Evolutionary conservation across 352 stramenopile genomes (phyloP).

Genomic region (Phytopythium delawarense): DNA sequence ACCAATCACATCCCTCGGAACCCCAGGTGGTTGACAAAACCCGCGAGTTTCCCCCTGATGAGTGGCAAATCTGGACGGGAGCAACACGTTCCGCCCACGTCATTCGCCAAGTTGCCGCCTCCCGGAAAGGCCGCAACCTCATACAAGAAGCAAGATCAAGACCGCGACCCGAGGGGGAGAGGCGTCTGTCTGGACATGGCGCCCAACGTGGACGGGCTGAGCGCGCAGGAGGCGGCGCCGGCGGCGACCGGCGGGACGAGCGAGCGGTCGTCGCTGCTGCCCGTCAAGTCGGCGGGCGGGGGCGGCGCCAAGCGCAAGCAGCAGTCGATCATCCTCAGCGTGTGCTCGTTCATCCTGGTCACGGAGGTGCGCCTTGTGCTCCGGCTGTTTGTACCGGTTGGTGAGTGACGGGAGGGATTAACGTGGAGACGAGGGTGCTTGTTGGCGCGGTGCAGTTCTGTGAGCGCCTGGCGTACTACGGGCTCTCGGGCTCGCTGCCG

Average conservation of each 20-base stretch:
- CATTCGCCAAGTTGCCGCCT: slow-evolving; percentile 5
- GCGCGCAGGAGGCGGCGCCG: slow-evolving; percentile 10
- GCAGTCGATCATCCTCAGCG: slow-evolving; percentile 78
- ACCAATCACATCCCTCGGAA: not conserved
- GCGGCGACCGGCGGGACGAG: not conserved
- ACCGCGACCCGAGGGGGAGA: not conserved
- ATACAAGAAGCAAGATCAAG: not conserved
- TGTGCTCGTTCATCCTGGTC: slow-evolving; percentile 88
- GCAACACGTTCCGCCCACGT: not conserved
- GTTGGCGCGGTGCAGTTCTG: slow-evolving; percentile 43
- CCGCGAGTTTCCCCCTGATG: not conserved
- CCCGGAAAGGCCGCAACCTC: not conserved
- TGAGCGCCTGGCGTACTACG: slow-evolving; percentile 78
- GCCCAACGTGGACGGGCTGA: slow-evolving; percentile 10
- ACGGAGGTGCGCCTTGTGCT: slow-evolving; percentile 40
- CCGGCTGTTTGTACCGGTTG: too few relatives aligned
- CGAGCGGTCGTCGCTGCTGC: slow-evolving; percentile 20
- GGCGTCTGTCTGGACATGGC: slow-evolving; percentile 12
- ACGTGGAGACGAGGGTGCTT: not conserved
- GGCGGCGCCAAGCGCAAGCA: slow-evolving; percentile 13
- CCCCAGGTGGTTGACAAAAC: not conserved
- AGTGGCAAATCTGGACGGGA: not conserved
- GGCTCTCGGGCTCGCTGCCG: slow-evolving; percentile 73
- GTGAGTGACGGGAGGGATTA: not conserved
- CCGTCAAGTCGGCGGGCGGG: slow-evolving; percentile 11